Conservation (phyloP, 2,329 filamentous ascomycete species). For the Blumeria graminis region DNA sequence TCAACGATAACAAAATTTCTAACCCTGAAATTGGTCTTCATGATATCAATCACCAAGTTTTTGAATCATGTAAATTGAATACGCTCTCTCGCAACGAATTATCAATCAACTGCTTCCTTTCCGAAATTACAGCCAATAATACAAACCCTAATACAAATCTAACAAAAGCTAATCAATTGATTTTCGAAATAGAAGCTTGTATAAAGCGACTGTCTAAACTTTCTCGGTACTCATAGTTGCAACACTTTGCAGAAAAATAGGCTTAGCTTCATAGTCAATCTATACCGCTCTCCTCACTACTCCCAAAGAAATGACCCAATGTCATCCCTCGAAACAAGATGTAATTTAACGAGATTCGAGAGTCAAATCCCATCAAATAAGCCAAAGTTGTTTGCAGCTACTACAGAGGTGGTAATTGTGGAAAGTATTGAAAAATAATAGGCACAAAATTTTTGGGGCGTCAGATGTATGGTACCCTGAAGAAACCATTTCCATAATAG, state of each 20-base stretch:
- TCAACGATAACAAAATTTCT: constrained; percentile 1
- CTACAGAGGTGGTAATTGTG: not conserved
- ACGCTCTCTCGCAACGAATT: constrained; percentile 25
- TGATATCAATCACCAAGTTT: constrained; percentile 17
- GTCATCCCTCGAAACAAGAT: not conserved
- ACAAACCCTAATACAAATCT: constrained; percentile 5
- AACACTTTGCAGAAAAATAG: not conserved
- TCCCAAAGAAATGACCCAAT: not conserved
- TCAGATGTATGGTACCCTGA: not conserved
- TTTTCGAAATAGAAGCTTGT: constrained; percentile 10
- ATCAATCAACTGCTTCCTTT: not conserved
- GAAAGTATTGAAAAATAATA: not conserved
- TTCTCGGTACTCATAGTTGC: constrained; percentile 8
- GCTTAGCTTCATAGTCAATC: not conserved
- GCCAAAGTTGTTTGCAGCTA: not conserved
- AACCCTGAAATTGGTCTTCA: constrained; percentile 38
- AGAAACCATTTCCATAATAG: not conserved
- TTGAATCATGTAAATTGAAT: not conserved
- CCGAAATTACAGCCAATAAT: not conserved
- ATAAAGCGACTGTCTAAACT: constrained; percentile 10
- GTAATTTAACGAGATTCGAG: too few relatives aligned
- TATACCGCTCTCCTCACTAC: not conserved
- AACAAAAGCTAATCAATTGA: constrained; percentile 8
- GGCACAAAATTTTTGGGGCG: not conserved
- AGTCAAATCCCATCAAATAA: not conserved